Conservation (phyloP, 331 rosid genomes). For the Pyrus hybrid region DNA sequence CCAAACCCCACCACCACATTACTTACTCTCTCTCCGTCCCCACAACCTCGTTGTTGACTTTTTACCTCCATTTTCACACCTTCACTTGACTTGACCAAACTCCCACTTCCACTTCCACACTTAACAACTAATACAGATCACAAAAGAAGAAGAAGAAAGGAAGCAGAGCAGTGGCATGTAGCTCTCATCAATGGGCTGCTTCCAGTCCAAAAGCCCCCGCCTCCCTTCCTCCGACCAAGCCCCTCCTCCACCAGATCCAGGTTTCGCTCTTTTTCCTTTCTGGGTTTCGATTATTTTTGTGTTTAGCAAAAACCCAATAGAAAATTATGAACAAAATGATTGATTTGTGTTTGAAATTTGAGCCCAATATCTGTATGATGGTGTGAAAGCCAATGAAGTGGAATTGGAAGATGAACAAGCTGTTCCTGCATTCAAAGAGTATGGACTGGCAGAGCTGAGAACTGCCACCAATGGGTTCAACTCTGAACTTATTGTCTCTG, state of each 20-base stretch:
- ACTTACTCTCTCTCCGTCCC: neutral
- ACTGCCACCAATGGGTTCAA: constrained; percentile 32
- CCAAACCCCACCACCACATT: neutral
- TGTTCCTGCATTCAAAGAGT: constrained; percentile 24
- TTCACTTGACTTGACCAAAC: neutral
- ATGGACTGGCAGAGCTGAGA: constrained; percentile 21
- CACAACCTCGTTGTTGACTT: neutral
- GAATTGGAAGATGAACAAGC: constrained; percentile 17
- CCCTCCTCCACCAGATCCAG: constrained; percentile 31
- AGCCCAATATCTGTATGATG: neutral
- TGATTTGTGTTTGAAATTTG: neutral
- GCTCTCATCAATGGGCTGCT: constrained; percentile 28
- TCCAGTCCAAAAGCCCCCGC: constrained; percentile 35
- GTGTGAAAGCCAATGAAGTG: constrained; percentile 16
- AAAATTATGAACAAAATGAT: neutral
- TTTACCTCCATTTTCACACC: neutral
- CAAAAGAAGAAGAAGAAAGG: neutral
- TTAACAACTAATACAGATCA: neutral
- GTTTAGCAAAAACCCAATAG: neutral
- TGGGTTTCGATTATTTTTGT: neutral
- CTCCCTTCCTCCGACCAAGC: constrained; percentile 21
- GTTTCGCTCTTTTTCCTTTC: neutral
- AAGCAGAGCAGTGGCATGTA: constrained; percentile 5
- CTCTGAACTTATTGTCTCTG: constrained; percentile 25
- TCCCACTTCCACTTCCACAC: neutral